Base-by-base conservation (phyloP, 495 filamentous ascomycete species). In the Lepidopterella palustris region DNA sequence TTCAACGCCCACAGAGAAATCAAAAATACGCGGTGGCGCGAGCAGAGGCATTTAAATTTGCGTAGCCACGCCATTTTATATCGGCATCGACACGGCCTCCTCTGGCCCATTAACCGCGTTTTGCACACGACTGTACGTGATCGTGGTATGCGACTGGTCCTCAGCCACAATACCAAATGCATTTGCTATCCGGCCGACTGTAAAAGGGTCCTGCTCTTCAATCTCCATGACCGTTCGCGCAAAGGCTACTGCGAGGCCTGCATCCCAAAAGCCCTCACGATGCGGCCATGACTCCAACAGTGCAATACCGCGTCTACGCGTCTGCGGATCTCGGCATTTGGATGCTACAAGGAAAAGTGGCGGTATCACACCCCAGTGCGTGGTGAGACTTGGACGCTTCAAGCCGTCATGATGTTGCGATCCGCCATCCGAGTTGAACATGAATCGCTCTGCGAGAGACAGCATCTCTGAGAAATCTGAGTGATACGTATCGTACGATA, bases 191-290 rank as follows among this genome's bases (percentile, higher is more conserved):
- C 31, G 31, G 31, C 6, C 31, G 15, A 15, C 31, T n/a, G 15
- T 35, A 15, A 35, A 27, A 31, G 40, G 24, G 11, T 9, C 27
- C 5, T 61, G 60, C 45, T 78, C 77, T 58, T 79, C 77, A 6
- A 78, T 63, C 31, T 68, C 60, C 29, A 77, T 63, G 0, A 78
- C 61, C 56, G 69, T 67, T 31, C 52, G 13, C 0, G 70, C 72
- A 10, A 76, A 58, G 24, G 53, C 20, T 0, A 67, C 64, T 25
- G 62, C 68, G 11, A 58, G 55, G 11, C 10, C 31, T 5, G 62
- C 18, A 50, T 58, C 60, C 80, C 81, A 86, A 1, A 80, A 70
- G 0, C 78, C 82, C 65, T 85, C 83, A 27, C 77, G 72, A 62
- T 83, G 79, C 4, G 69, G 61, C 5, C 67, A 58, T 0, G 55